Evolutionary conservation across 2,329 filamentous ascomycete species (phyloP).

Genomic region (Ilyonectria mors-panacis): DNA sequence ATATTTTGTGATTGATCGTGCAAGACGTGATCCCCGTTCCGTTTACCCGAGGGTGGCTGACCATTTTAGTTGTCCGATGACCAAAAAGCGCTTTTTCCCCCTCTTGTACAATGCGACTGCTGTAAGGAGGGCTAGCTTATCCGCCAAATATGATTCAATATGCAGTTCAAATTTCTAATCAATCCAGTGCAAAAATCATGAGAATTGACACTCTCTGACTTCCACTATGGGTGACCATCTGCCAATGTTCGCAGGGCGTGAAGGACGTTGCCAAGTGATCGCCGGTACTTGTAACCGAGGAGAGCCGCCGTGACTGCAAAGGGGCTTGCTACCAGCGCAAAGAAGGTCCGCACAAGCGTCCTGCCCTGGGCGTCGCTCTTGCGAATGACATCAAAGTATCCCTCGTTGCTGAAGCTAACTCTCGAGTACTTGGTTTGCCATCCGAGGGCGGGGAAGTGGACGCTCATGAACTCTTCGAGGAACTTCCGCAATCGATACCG

Average conservation of each 20-base stretch:
- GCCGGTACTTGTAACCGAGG: slow-evolving; percentile 48
- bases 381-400: slow-evolving; percentile 86
- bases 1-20: slow-evolving; percentile 1
- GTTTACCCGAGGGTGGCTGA: slow-evolving; percentile 25
- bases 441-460: slow-evolving; percentile 81
- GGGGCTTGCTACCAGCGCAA: slow-evolving; percentile 54
- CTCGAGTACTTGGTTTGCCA: slow-evolving; percentile 95
- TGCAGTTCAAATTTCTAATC: neutral
- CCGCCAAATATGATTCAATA: neutral
- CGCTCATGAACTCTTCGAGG: slow-evolving; percentile 86
- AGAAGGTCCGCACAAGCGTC: slow-evolving; percentile 66
- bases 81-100: neutral
- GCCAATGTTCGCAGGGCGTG: slow-evolving; percentile 34
- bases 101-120: slow-evolving; percentile 22
- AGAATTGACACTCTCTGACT: neutral
- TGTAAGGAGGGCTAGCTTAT: neutral
- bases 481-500: slow-evolving; percentile 86
- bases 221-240: slow-evolving; percentile 12
- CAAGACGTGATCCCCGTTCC: slow-evolving; percentile 20
- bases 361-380: slow-evolving; percentile 79
- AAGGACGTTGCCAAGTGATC: slow-evolving; percentile 39
- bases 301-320: slow-evolving; percentile 46
- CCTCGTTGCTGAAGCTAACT: slow-evolving; percentile 93
- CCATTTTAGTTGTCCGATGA: slow-evolving; percentile 11
- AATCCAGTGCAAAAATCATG: neutral